A percentile compares a stretch with the other conserved stretches of the same genome.
phyloP scores from a whole-genome alignment of 768 basidiomycete species.

The Dioszegia hungarica region DNA sequence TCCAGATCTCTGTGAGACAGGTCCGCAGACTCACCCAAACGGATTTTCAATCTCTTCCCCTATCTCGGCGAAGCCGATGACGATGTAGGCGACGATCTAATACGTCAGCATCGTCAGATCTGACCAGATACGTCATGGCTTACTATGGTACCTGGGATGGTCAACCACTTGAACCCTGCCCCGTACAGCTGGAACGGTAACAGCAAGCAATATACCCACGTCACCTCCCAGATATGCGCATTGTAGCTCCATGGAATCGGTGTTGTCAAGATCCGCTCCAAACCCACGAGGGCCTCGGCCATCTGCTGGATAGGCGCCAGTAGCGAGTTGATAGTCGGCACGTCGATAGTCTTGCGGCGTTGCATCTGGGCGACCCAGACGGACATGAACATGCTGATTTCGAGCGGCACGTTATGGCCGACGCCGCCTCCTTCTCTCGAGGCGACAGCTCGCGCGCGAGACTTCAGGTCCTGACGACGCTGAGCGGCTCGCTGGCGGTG shows the following conservation, averaged over 20 bases:
- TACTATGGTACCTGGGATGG: slow-evolving; percentile 44
- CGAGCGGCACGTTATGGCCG: slow-evolving; percentile 40
- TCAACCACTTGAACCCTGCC: slow-evolving; percentile 41
- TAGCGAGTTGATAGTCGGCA: slow-evolving; percentile 38
- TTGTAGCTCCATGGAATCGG: slow-evolving; percentile 46
- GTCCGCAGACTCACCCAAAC: slow-evolving; percentile 26
- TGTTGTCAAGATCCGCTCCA: slow-evolving; percentile 46
- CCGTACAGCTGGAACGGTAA: slow-evolving; percentile 45
- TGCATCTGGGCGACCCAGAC: slow-evolving; percentile 36
- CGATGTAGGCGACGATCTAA: slow-evolving; percentile 40
- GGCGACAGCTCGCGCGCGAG: slow-evolving; percentile 3
- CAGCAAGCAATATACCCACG: slow-evolving; percentile 42
- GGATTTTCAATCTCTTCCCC: slow-evolving; percentile 42
- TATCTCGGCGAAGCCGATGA: slow-evolving; percentile 39
- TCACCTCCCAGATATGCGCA: slow-evolving; percentile 45
- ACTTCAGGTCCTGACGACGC: slow-evolving; percentile 10
- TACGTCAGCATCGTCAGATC: neutral
- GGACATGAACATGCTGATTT: slow-evolving; percentile 44
- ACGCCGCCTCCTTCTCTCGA: slow-evolving; percentile 20
- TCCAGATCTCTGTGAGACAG: too few species aligned
- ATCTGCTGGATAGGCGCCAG: slow-evolving; percentile 25
- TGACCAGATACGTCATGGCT: neutral
- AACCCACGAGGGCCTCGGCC: slow-evolving; percentile 31
- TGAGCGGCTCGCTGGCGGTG: slow-evolving; percentile 19
- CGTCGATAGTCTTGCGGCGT: slow-evolving; percentile 39